Percentiles rank a stretch among this genome's conserved stretches.
Conservation (phyloP, 2,329 filamentous ascomycete species). For the Botrytis cinerea region DNA sequence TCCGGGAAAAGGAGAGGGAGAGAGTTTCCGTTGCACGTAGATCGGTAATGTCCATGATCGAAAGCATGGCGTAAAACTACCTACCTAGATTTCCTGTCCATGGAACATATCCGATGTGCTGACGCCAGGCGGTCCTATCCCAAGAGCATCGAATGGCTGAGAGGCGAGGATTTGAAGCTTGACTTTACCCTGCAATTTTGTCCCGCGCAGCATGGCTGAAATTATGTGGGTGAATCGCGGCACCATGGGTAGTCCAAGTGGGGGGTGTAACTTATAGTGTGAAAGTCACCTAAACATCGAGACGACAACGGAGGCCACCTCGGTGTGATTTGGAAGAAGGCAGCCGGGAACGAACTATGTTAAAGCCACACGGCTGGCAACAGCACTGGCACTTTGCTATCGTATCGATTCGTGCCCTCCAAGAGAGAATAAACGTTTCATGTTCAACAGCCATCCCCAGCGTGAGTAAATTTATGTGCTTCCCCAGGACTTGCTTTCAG, state of each 20-base stretch:
- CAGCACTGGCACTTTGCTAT: neutral
- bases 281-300: slow-evolving; percentile 4
- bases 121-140: slow-evolving; percentile 3
- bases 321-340: slow-evolving; percentile 10
- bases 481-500: neutral
- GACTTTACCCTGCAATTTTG: slow-evolving; percentile 3
- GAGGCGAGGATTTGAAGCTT: slow-evolving; percentile 10
- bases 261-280: slow-evolving; percentile 4
- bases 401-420: neutral
- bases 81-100: neutral
- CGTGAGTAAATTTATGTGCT: neutral
- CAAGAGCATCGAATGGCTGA: slow-evolving; percentile 12
- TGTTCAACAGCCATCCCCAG: slow-evolving; percentile 2
- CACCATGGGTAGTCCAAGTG: slow-evolving; percentile 12
- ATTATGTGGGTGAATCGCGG: slow-evolving; percentile 17
- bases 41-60: slow-evolving; percentile 1
- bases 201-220: slow-evolving; percentile 15
- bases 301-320: slow-evolving; percentile 15
- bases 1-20: neutral
- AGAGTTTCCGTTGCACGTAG: neutral
- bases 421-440: slow-evolving; percentile 7
- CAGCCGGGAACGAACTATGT: slow-evolving; percentile 8
- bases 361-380: slow-evolving; percentile 11
- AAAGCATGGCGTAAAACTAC: neutral
- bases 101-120: slow-evolving; percentile 14